Percentiles rank a stretch among this genome's conserved stretches.
Evolutionary conservation across 2,329 filamentous ascomycete genomes (phyloP).

Genomic region (Alternaria metachromatica): DNA sequence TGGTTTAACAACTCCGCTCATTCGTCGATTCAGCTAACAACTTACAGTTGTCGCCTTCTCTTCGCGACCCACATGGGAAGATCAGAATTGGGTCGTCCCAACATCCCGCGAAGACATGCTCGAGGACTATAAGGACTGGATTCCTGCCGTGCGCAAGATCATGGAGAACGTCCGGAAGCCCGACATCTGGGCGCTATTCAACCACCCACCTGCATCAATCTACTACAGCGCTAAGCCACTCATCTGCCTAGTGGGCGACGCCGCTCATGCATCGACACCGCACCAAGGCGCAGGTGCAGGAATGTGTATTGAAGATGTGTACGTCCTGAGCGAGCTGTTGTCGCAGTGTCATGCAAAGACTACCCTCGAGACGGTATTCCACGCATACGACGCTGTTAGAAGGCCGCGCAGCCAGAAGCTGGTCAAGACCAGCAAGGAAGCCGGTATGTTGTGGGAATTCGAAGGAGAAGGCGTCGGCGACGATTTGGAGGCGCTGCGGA

Average conservation of each 20-base stretch:
- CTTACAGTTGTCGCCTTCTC: slow-evolving; percentile 36
- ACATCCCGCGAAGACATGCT: slow-evolving; percentile 37
- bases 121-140: slow-evolving; percentile 34
- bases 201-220: slow-evolving; percentile 53
- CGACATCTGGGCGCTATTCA: slow-evolving; percentile 57
- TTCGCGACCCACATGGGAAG: slow-evolving; percentile 26
- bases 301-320: slow-evolving; percentile 62
- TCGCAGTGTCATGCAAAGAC: slow-evolving; percentile 15
- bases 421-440: slow-evolving; percentile 49
- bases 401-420: slow-evolving; percentile 50
- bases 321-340: slow-evolving; percentile 53
- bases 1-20: background rate
- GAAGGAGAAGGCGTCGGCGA: slow-evolving; percentile 39
- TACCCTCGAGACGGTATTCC: slow-evolving; percentile 43
- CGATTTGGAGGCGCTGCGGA: slow-evolving; percentile 42
- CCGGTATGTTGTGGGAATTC: slow-evolving; percentile 51
- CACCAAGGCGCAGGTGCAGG: slow-evolving; percentile 55
- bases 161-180: slow-evolving; percentile 53
- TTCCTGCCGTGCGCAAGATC: slow-evolving; percentile 22
- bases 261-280: slow-evolving; percentile 9
- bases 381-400: slow-evolving; percentile 49
- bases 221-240: slow-evolving; percentile 45
- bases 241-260: slow-evolving; percentile 59
- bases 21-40: background rate
- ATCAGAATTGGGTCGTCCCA: slow-evolving; percentile 35